phyloP scores from a whole-genome alignment of 495 filamentous ascomycete genomes.

The Penicillium subrubescens region DNA sequence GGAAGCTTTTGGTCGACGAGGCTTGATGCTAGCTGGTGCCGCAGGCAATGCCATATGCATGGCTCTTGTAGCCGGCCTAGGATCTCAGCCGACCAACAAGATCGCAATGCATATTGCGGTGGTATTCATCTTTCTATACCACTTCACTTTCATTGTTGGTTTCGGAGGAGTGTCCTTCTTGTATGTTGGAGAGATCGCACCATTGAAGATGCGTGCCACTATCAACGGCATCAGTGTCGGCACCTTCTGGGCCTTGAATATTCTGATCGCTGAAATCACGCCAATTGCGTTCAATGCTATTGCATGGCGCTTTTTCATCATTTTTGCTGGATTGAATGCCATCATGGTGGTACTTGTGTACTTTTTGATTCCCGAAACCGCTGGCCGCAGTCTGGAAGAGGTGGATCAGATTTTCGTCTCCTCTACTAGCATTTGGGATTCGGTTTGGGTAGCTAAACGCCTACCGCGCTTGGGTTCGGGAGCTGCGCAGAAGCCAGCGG shows the following conservation, averaged over 20 bases:
- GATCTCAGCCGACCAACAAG: conserved; percentile 22
- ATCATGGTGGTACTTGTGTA: conserved; percentile 31
- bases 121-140: conserved; percentile 55
- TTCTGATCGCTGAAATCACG: conserved; percentile 24
- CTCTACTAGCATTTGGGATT: conserved; percentile 15
- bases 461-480: conserved; percentile 5
- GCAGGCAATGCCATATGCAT: conserved; percentile 45
- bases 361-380: conserved; percentile 57
- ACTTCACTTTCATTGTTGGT: conserved; percentile 51
- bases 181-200: conserved; percentile 55
- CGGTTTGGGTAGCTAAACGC: conserved; percentile 15
- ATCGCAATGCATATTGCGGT: conserved; percentile 35
- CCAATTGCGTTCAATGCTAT: conserved; percentile 22
- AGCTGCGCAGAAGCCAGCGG: not conserved
- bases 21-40: conserved; percentile 22
- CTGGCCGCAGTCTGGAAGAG: conserved; percentile 53
- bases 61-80: conserved; percentile 39
- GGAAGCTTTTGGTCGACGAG: conserved; percentile 27
- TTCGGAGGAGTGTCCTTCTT: conserved; percentile 56
- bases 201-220: conserved; percentile 47
- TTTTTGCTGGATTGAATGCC: conserved; percentile 23
- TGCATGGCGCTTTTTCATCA: conserved; percentile 22
- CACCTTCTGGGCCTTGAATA: conserved; percentile 45
- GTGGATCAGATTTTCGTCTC: conserved; percentile 55
- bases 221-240: conserved; percentile 48